phyloP scores from a whole-genome alignment of 1,139 yeast genomes.

The Hyphopichia pseudoburtonii region DNA sequence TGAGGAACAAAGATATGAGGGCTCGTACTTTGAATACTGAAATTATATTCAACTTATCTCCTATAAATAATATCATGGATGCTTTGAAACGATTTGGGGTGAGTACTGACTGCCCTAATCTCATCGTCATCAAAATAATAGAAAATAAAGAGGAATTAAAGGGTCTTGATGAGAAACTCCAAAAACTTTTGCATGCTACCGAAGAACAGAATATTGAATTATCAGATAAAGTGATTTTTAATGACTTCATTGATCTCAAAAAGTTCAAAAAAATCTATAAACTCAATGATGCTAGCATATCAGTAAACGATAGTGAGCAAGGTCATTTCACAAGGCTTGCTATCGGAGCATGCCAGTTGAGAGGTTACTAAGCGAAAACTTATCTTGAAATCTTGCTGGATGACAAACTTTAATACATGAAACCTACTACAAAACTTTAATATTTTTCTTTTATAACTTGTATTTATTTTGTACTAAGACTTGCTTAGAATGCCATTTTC shows the following conservation, averaged over 20 bases:
- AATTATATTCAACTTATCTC: slow-evolving; percentile 41
- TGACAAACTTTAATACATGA: too few relatives aligned
- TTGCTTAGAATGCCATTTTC: too few relatives aligned
- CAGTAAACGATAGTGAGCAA: slow-evolving; percentile 17
- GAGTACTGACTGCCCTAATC: slow-evolving; percentile 25
- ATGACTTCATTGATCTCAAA: slow-evolving; percentile 22
- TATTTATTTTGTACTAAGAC: too few relatives aligned
- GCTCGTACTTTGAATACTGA: slow-evolving; percentile 46
- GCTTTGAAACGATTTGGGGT: slow-evolving; percentile 45
- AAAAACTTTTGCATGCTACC: slow-evolving; percentile 15
- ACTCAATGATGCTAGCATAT: slow-evolving; percentile 29
- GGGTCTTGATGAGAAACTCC: slow-evolving; percentile 15
- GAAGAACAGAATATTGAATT: slow-evolving; percentile 15
- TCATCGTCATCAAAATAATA: slow-evolving; percentile 35
- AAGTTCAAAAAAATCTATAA: slow-evolving; percentile 42
- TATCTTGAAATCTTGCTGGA: too few relatives aligned
- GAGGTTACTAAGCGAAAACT: slow-evolving; percentile 39
- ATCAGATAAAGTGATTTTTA: slow-evolving; percentile 24
- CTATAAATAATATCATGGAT: slow-evolving; percentile 45
- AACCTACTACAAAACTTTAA: slow-evolving; percentile 4
- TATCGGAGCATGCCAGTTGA: slow-evolving; percentile 38
- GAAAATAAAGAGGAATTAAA: slow-evolving; percentile 9
- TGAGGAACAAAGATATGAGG: slow-evolving; percentile 25
- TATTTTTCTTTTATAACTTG: too few relatives aligned
- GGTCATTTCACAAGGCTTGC: slow-evolving; percentile 32